phyloP scores from a whole-genome alignment of 345 rosid species.

The Populus tremula region DNA sequence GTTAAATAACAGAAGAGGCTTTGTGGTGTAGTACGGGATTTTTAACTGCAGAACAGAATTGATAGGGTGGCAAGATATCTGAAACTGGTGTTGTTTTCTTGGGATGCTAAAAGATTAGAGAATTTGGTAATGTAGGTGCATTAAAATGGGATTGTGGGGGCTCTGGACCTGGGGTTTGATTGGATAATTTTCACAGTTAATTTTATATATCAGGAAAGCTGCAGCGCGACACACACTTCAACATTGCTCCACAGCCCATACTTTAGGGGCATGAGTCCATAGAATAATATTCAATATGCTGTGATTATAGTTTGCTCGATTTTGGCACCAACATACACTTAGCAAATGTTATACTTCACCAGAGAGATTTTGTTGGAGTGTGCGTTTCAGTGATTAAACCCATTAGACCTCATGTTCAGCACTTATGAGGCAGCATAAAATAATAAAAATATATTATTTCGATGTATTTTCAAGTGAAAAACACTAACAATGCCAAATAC shows the following conservation, averaged over 20 bases:
- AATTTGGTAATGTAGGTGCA: neutral
- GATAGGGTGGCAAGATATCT: neutral
- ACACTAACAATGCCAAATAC: too few relatives aligned
- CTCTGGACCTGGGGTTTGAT: neutral
- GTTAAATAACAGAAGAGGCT: neutral
- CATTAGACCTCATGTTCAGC: too few relatives aligned
- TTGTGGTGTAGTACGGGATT: neutral
- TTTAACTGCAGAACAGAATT: neutral
- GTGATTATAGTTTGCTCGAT: too few relatives aligned
- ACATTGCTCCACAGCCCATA: neutral
- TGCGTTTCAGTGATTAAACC: too few relatives aligned
- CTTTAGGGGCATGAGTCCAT: neutral
- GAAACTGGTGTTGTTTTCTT: conserved; percentile 9
- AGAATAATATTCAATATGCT: neutral
- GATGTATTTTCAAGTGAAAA: too few relatives aligned
- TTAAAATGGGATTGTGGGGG: conserved; percentile 3
- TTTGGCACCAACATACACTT: too few relatives aligned
- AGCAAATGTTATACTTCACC: too few relatives aligned
- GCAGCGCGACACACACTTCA: conserved; percentile 7
- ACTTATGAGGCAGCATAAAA: too few relatives aligned
- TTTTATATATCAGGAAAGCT: conserved; percentile 2
- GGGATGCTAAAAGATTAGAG: conserved; percentile 30
- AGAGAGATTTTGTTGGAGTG: too few relatives aligned
- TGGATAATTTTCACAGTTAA: neutral
- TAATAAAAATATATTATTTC: too few relatives aligned